Percentiles rank a stretch among this genome's conserved stretches.
Evolutionary conservation across 192 early-diverging fungal species (phyloP).

Genomic region (Podila epigama): DNA sequence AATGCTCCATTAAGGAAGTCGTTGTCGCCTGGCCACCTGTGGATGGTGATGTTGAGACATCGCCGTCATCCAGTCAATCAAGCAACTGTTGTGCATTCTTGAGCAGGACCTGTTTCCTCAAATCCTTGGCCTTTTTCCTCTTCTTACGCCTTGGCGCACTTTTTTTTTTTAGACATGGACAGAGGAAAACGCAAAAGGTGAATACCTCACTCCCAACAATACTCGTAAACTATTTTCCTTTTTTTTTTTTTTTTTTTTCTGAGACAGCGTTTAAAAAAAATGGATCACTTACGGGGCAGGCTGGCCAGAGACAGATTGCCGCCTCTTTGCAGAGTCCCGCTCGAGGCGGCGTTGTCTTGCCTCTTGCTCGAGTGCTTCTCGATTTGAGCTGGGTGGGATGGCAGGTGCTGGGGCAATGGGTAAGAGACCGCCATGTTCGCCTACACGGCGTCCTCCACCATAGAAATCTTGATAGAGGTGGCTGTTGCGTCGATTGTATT

Average conservation of each 20-base stretch:
- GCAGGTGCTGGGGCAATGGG: slow-evolving; percentile 22
- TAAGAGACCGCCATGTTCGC: slow-evolving; percentile 17
- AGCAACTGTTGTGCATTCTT: slow-evolving; percentile 43
- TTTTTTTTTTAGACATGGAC: background rate
- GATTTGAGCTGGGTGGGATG: slow-evolving; percentile 17
- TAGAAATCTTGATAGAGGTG: slow-evolving; percentile 11
- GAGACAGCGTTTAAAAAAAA: background rate
- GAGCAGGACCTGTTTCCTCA: slow-evolving; percentile 41
- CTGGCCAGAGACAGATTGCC: slow-evolving; percentile 37
- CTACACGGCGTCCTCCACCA: background rate
- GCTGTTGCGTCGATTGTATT: background rate
- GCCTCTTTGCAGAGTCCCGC: slow-evolving; percentile 38
- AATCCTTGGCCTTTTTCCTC: slow-evolving; percentile 46
- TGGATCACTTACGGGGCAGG: slow-evolving; percentile 28
- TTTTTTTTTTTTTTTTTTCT: background rate
- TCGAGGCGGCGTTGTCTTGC: slow-evolving; percentile 40
- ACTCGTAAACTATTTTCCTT: no score
- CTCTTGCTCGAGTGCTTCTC: slow-evolving; percentile 38
- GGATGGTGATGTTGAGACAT: background rate
- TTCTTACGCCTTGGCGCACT: slow-evolving; percentile 42
- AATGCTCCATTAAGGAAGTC: background rate
- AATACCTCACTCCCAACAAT: no score
- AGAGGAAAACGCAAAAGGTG: background rate
- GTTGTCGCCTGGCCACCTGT: background rate
- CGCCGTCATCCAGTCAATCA: slow-evolving; percentile 38